phyloP scores from a whole-genome alignment of 2,329 filamentous ascomycete genomes.

The Fusarium sp. region DNA sequence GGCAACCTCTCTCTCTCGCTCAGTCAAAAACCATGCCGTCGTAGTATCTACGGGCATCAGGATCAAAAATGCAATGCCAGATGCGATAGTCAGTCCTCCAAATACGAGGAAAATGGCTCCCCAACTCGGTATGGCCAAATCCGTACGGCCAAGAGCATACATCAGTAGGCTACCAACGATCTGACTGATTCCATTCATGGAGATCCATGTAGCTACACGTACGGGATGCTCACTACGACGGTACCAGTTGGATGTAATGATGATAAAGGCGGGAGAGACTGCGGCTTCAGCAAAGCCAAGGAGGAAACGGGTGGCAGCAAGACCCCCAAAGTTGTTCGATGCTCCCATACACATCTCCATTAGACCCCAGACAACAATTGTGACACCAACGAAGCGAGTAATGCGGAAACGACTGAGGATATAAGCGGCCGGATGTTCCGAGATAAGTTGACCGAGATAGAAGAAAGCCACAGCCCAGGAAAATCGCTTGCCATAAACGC shows the following conservation, averaged over 20 bases:
- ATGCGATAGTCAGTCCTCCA: slow-evolving; percentile 28
- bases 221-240: slow-evolving; percentile 48
- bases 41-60: slow-evolving; percentile 29
- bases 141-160: slow-evolving; percentile 43
- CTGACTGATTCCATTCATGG: slow-evolving; percentile 49
- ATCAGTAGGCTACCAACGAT: slow-evolving; percentile 48
- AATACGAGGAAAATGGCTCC: slow-evolving; percentile 39
- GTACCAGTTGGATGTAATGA: slow-evolving; percentile 52
- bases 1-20: slow-evolving; percentile 32
- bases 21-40: slow-evolving; percentile 39
- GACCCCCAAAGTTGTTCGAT: slow-evolving; percentile 37
- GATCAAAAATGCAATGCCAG: slow-evolving; percentile 17
- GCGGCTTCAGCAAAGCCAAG: slow-evolving; percentile 50
- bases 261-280: slow-evolving; percentile 51
- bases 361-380: slow-evolving; percentile 48
- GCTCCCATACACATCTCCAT: slow-evolving; percentile 46
- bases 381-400: slow-evolving; percentile 29
- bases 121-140: slow-evolving; percentile 35
- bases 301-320: slow-evolving; percentile 48
- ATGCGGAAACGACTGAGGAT: slow-evolving; percentile 36
- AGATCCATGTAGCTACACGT: slow-evolving; percentile 49
- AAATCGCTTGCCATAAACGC: slow-evolving; percentile 23
- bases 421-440: slow-evolving; percentile 35
- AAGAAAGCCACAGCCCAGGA: slow-evolving; percentile 37
- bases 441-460: slow-evolving; percentile 36